Conservation (phyloP, 2,329 filamentous ascomycete species). For the Pseudocercospora macadamiae region DNA sequence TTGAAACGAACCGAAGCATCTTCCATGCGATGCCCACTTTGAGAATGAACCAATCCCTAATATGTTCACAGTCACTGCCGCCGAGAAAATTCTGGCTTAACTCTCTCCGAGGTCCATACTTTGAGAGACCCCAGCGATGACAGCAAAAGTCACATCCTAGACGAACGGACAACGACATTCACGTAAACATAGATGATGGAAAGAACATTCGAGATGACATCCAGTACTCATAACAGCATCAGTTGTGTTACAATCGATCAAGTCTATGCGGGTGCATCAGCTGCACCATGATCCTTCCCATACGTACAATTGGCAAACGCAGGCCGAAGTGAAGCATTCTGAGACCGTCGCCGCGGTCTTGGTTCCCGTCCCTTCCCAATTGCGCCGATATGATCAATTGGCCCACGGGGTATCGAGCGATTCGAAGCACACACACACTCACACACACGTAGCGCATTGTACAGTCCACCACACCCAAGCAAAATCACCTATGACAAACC, state of each 20-base stretch:
- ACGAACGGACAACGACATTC: too few species aligned
- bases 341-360: conserved; percentile 19
- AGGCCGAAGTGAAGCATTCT: conserved; percentile 15
- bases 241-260: conserved; percentile 2
- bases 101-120: background rate
- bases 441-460: conserved; percentile 3
- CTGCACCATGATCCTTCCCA: background rate
- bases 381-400: conserved; percentile 20
- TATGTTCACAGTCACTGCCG: conserved; percentile 2
- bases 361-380: conserved; percentile 6
- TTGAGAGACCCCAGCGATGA: background rate
- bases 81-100: conserved; percentile 16
- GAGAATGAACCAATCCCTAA: too few species aligned
- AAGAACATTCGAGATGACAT: background rate
- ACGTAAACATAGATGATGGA: conserved; percentile 10
- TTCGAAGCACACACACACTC: conserved; percentile 16
- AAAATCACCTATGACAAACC: conserved; percentile 30
- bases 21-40: too few species aligned
- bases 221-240: background rate
- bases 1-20: too few species aligned
- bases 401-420: conserved; percentile 26
- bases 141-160: too few species aligned
- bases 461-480: background rate
- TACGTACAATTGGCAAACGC: background rate
- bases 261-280: conserved; percentile 14